Evolutionary conservation across 2,329 filamentous ascomycete species (phyloP).

Genomic region (Trichophyton benhamiae): DNA sequence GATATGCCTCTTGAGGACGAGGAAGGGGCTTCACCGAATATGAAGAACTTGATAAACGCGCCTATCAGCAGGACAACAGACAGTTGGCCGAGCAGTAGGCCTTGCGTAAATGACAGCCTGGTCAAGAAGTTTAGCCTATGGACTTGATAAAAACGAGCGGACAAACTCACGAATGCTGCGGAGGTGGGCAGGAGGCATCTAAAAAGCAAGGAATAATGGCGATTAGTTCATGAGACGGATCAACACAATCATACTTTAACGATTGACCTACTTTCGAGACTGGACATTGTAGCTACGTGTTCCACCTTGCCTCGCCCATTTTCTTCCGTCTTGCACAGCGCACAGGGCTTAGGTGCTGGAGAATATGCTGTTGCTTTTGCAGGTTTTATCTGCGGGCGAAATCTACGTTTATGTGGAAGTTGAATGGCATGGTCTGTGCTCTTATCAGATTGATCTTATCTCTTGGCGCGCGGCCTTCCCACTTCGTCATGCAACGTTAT

Average conservation of each 20-base stretch:
- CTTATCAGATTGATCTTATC: slow-evolving; percentile 17
- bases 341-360: not conserved
- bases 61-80: slow-evolving; percentile 84
- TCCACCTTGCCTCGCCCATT: not conserved
- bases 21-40: slow-evolving; percentile 86
- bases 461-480: slow-evolving; percentile 4
- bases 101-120: slow-evolving; percentile 83
- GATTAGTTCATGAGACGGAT: not conserved
- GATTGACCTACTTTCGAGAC: slow-evolving; percentile 11
- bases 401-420: not conserved
- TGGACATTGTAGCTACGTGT: slow-evolving; percentile 13
- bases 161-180: slow-evolving; percentile 12
- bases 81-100: slow-evolving; percentile 82
- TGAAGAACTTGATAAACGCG: slow-evolving; percentile 98
- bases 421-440: not conserved
- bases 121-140: not conserved
- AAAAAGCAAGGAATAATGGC: not conserved
- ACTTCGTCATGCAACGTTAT: not conserved
- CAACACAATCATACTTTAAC: not conserved
- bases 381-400: not conserved
- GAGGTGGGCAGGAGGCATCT: not conserved
- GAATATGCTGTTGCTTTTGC: not conserved
- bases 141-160: not conserved
- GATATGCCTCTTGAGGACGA: slow-evolving; percentile 66
- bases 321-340: not conserved